Evolutionary conservation across 805 yeast genomes (phyloP).

Genomic region (Candida argentea): DNA sequence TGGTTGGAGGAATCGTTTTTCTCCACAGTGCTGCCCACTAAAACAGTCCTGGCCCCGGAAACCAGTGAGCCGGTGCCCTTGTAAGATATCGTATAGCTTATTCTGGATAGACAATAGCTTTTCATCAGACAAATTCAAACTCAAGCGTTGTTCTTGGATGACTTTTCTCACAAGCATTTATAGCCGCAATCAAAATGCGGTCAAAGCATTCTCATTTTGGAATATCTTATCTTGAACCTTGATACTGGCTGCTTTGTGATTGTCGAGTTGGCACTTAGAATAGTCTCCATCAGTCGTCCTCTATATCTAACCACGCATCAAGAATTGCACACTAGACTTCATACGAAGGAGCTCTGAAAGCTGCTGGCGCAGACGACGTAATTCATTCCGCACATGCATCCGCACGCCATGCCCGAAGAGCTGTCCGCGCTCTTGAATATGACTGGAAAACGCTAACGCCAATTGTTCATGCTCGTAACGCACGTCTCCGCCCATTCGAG

Average conservation of each 20-base stretch:
- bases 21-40: no score
- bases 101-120: no score
- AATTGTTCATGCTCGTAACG: conserved; percentile 47
- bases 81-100: no score
- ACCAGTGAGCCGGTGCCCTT: no score
- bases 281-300: neutral
- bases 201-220: no score
- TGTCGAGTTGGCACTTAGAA: conserved; percentile 1
- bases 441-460: conserved; percentile 55
- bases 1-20: no score
- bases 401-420: conserved; percentile 29
- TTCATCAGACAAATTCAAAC: no score
- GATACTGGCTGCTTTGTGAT: conserved; percentile 2
- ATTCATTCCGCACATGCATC: conserved; percentile 11
- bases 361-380: conserved; percentile 9
- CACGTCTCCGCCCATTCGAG: conserved; percentile 36
- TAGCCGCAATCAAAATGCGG: no score
- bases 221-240: neutral
- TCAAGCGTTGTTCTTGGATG: no score
- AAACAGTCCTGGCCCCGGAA: no score
- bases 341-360: conserved; percentile 2
- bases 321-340: conserved; percentile 2
- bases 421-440: conserved; percentile 38
- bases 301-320: neutral
- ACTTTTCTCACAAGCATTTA: no score